These are phyloP conservation scores for Marsdenia floribunda DNA, from an alignment of 257 asterid genomes.

Conservation along the genomic window DNA sequence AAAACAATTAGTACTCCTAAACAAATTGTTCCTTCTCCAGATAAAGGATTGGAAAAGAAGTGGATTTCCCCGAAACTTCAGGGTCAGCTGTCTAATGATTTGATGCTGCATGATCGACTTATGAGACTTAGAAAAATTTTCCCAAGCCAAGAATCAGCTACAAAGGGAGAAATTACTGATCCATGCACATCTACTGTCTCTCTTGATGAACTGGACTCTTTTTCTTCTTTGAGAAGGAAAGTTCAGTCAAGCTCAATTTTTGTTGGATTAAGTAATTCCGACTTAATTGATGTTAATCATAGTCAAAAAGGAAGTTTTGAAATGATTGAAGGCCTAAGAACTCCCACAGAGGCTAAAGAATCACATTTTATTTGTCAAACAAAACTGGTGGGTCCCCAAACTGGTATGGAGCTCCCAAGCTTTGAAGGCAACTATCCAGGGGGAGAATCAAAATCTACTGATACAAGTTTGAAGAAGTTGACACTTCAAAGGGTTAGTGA, in stretches of 20 bases:
- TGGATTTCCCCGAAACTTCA: constrained; percentile 33
- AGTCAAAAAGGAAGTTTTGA: constrained; percentile 25
- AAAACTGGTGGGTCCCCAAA: constrained; percentile 27
- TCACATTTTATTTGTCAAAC: constrained; percentile 23
- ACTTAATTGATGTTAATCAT: constrained; percentile 26
- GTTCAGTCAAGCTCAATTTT: constrained; percentile 28
- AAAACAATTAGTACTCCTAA: constrained; percentile 29
- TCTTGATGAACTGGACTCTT: constrained; percentile 19
- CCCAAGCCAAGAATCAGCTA: constrained; percentile 27
- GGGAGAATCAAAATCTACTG: constrained; percentile 22
- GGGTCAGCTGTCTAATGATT: constrained; percentile 25
- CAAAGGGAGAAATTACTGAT: constrained; percentile 25
- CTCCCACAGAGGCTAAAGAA: constrained; percentile 33
- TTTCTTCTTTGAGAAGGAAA: constrained; percentile 23
- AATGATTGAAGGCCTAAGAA: constrained; percentile 25
- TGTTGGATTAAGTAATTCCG: constrained; percentile 22
- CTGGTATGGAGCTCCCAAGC: constrained; percentile 22
- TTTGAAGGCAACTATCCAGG: constrained; percentile 26
- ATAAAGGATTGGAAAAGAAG: constrained; percentile 27
- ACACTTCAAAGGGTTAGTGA: constrained; percentile 38
- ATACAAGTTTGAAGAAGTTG: constrained; percentile 27
- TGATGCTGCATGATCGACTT: constrained; percentile 29
- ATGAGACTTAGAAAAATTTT: constrained; percentile 21
- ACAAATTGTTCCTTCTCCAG: constrained; percentile 35
- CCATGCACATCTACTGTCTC: constrained; percentile 25